phyloP scores from a whole-genome alignment of 2,329 filamentous ascomycete genomes.

The Biscogniauxia marginata region DNA sequence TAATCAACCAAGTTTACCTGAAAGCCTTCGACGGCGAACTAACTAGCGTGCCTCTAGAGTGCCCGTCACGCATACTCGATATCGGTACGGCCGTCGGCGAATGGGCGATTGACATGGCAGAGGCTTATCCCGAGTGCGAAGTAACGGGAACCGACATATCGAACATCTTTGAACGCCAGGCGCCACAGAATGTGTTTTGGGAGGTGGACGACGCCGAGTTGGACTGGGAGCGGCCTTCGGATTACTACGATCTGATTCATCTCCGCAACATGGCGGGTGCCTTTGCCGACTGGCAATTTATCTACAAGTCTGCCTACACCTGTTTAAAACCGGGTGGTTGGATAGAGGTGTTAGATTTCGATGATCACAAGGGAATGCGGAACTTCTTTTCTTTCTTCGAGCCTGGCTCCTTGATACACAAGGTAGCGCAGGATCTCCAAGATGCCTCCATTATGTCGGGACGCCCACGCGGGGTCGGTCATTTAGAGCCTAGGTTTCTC shows the following conservation, averaged over 20 bases:
- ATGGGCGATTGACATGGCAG: conserved; percentile 53
- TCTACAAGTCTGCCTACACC: conserved; percentile 52
- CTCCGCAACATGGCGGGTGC: conserved; percentile 55
- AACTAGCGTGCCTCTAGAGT: conserved; percentile 42
- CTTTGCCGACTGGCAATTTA: conserved; percentile 54
- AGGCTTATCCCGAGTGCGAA: conserved; percentile 52
- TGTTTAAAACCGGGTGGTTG: conserved; percentile 57
- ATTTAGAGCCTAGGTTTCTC: conserved; percentile 46
- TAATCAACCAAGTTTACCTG: conserved; percentile 63
- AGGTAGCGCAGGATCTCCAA: conserved; percentile 40
- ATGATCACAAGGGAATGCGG: conserved; percentile 41
- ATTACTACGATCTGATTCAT: conserved; percentile 57
- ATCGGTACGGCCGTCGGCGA: conserved; percentile 59
- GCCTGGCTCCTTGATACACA: conserved; percentile 44
- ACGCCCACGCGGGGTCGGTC: conserved; percentile 42
- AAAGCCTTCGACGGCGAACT: conserved; percentile 47
- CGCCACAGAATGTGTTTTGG: conserved; percentile 59
- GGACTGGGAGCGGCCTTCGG: conserved; percentile 53
- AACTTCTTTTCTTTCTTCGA: conserved; percentile 42
- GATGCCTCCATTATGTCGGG: conserved; percentile 46
- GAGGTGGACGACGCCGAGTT: conserved; percentile 59
- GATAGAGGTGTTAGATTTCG: conserved; percentile 56
- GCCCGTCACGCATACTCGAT: conserved; percentile 50
- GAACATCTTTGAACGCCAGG: conserved; percentile 55
- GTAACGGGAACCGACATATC: conserved; percentile 60